Evolutionary conservation across 2,329 filamentous ascomycete genomes (phyloP).

Genomic region (Aspergillus chevalieri): DNA sequence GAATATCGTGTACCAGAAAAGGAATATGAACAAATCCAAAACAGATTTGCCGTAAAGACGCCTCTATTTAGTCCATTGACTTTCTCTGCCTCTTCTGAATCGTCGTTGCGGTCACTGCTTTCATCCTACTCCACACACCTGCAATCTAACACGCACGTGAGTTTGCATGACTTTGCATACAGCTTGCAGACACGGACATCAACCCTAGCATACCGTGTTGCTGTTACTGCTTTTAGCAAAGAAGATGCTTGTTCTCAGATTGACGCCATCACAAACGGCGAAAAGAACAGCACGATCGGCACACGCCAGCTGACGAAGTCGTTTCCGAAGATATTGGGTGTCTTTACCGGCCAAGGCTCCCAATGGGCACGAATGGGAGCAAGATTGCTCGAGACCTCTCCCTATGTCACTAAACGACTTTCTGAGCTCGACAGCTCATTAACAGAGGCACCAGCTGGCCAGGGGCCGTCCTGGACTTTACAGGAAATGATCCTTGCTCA

Average conservation of each 20-base stretch:
- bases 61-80: slow-evolving; percentile 9
- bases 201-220: neutral
- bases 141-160: slow-evolving; percentile 3
- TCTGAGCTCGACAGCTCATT: slow-evolving; percentile 9
- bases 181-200: slow-evolving; percentile 4
- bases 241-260: neutral
- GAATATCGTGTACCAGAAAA: neutral
- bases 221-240: neutral
- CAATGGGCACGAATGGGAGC: slow-evolving; percentile 18
- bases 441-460: neutral
- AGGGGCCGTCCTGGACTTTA: slow-evolving; percentile 9
- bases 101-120: slow-evolving; percentile 6
- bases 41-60: neutral
- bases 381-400: slow-evolving; percentile 7
- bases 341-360: slow-evolving; percentile 20
- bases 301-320: neutral
- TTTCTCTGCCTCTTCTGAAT: slow-evolving; percentile 10
- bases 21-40: neutral
- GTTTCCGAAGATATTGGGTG: slow-evolving; percentile 8
- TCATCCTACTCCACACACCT: slow-evolving; percentile 2
- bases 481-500: slow-evolving; percentile 2
- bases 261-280: neutral
- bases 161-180: slow-evolving; percentile 6
- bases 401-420: slow-evolving; percentile 5
- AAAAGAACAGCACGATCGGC: neutral